These are phyloP conservation scores for Yamadazyma triangularis DNA, from an alignment of 1,139 yeast genomes.

Conservation along the genomic window DNA sequence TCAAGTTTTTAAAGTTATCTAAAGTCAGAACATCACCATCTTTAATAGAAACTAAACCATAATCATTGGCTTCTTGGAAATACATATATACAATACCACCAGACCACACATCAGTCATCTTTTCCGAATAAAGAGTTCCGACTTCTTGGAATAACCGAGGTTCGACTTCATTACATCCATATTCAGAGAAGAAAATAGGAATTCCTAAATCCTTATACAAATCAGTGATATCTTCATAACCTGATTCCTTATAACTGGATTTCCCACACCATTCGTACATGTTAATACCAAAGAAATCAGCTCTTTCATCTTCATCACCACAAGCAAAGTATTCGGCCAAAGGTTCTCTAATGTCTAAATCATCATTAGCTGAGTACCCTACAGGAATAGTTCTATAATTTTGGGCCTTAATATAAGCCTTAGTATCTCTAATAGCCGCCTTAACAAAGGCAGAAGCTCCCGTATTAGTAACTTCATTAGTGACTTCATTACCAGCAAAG, in stretches of 20 bases:
- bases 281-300: slow-evolving; percentile 90
- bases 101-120: slow-evolving; percentile 70
- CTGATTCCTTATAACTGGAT: slow-evolving; percentile 59
- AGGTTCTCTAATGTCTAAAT: slow-evolving; percentile 61
- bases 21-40: slow-evolving; percentile 33
- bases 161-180: slow-evolving; percentile 61
- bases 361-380: slow-evolving; percentile 93
- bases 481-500: slow-evolving; percentile 89
- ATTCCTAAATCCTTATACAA: slow-evolving; percentile 63
- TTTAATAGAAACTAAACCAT: slow-evolving; percentile 65
- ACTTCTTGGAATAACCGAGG: slow-evolving; percentile 72
- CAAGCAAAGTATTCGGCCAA: slow-evolving; percentile 83
- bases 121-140: slow-evolving; percentile 37
- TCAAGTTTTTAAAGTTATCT: slow-evolving; percentile 43
- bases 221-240: slow-evolving; percentile 58
- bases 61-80: slow-evolving; percentile 74
- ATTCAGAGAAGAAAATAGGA: slow-evolving; percentile 85
- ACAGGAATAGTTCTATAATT: slow-evolving; percentile 77
- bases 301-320: slow-evolving; percentile 57
- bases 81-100: slow-evolving; percentile 92
- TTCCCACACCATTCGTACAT: slow-evolving; percentile 94
- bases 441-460: slow-evolving; percentile 75
- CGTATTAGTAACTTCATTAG: slow-evolving; percentile 49
- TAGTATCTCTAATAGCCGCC: slow-evolving; percentile 90
- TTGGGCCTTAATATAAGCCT: slow-evolving; percentile 67